Evolutionary conservation across 2,329 filamentous ascomycete species (phyloP), one percentile per base, ranked within the genome.

Genomic region (Endocalyx cinctus): DNA sequence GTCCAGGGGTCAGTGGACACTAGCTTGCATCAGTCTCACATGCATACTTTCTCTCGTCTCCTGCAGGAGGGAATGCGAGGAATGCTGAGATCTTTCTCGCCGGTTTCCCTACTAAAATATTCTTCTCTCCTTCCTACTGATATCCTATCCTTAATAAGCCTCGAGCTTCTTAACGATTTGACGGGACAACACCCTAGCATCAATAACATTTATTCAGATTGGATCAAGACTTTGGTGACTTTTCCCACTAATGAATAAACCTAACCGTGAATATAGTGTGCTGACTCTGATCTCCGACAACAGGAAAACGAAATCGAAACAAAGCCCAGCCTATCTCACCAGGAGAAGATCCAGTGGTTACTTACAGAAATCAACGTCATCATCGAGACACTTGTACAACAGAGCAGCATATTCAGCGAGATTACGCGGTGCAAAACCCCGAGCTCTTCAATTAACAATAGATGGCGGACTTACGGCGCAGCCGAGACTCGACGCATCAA

Each of bases 91-190:
- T 69, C 17, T 6, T 34, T 27, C 22, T 33, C 20, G 22, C 22
- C 31, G 11, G 12, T 17, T 18, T 33, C 31, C 13, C 11, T 33
- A 22, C 25, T 22, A 17, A 34, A 16, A n/a, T 34, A 38, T 26
- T 57, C 59, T 6, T 55, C 60, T 14, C 43, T 71, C 16, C 41
- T 64, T 19, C 69, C 67, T 2, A 51, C 63, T 25, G 67, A 70
- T 14, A 37, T 71, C 3, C 39, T 67, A 17, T 62, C 63, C 1
- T 45, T 71, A 13, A 45, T 69, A 10, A 55, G 54, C 8, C 40
- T 62, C 23, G 55, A 55, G 11, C 49, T 72, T 19, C 38, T 69
- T 2, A 49, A 57, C 27, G 64, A 70, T 25, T 47, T 54, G 14
- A 61, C 60, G 2, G 57, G 54, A 5, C 57, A 53, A 27, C 55